A percentile compares a stretch with the other conserved stretches of the same genome.
Evolutionary conservation across 768 basidiomycete genomes (phyloP).

Genomic region (Tulasnella sp.): DNA sequence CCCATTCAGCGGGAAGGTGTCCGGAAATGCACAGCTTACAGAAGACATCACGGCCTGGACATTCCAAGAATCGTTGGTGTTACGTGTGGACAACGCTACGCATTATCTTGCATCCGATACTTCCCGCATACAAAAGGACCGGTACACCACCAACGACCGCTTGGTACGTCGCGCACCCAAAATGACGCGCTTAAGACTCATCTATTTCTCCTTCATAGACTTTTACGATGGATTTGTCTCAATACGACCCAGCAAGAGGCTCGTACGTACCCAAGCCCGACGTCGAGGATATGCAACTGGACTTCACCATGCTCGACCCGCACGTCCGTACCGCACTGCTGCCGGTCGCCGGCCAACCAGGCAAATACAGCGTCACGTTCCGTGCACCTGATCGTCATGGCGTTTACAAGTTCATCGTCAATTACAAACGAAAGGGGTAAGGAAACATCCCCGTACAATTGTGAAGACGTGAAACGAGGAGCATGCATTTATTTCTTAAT

Average conservation of each 20-base stretch:
- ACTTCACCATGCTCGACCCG: slow-evolving; percentile 98
- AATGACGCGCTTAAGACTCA: background rate
- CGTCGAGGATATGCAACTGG: slow-evolving; percentile 74
- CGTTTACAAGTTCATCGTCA: slow-evolving; percentile 93
- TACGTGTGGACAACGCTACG: slow-evolving; percentile 62
- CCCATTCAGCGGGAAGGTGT: slow-evolving; percentile 39
- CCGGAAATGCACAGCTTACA: slow-evolving; percentile 66
- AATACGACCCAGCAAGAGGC: slow-evolving; percentile 43
- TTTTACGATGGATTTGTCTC: slow-evolving; percentile 61
- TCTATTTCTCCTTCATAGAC: slow-evolving; percentile 35
- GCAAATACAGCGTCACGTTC: slow-evolving; percentile 74
- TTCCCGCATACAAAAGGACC: slow-evolving; percentile 42
- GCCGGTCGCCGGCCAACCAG: slow-evolving; percentile 44
- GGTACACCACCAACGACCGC: slow-evolving; percentile 79
- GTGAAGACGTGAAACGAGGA: background rate
- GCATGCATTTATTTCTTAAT: background rate
- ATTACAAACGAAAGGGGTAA: slow-evolving; percentile 83
- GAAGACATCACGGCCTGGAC: slow-evolving; percentile 76
- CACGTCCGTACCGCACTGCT: slow-evolving; percentile 74
- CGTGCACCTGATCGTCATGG: slow-evolving; percentile 90
- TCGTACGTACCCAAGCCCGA: slow-evolving; percentile 64
- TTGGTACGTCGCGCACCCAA: background rate
- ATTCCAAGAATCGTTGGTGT: slow-evolving; percentile 75
- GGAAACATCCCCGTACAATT: too few relatives aligned
- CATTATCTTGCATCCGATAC: slow-evolving; percentile 58